Evolutionary conservation across 2,329 filamentous ascomycete genomes (phyloP), one percentile per base, ranked within the genome.

Genomic region (Ploettnerulaceae sp.): DNA sequence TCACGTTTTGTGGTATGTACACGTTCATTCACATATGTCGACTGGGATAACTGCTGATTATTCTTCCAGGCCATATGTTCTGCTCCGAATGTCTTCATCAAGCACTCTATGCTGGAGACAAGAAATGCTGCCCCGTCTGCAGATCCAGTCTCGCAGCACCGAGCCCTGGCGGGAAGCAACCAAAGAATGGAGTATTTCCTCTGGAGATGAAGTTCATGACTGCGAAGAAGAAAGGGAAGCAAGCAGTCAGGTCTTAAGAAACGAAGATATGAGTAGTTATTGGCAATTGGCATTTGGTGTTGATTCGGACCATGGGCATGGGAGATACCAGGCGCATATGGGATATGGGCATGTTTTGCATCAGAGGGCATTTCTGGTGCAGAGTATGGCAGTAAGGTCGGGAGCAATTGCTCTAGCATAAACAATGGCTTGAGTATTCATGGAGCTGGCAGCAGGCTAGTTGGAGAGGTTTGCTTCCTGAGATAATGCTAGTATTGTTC

Each of bases 141-240:
- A 72, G 81, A 24, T 70, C 77, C 35, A 77, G 76, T 47, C 70
- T 84, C 33, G 76, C 77, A 44, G 67, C 68, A 32, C 64, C 59
- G 17, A 53, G 61, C 15, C 72, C 73, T 47, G 68, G 59, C 5
- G 57, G 71, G 56, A 59, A 54, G 37, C 48, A 47, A 18, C 49
- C 54, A 3, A 61, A 52, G 0, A 80, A 75, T 44, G 75, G 76
- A 1, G 73, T 67, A 48, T 82, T 77, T 63, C 71, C 74, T 4
- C 70, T 84, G 4, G 75, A 82, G 61, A 67, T 84, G 47, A 84
- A 84, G 66, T 58, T 83, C 34, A 77, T 77, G 72, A 81, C 76
- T 3, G 68, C 67, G 3, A 76, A 71, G 24, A 72, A 71, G 38
- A 72, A 75, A 47, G 78, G 75, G 3, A 76, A 77, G 59, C 64